Evolutionary conservation across 257 asterid species (phyloP).

Genomic region (Fraxinus pennsylvanica): DNA sequence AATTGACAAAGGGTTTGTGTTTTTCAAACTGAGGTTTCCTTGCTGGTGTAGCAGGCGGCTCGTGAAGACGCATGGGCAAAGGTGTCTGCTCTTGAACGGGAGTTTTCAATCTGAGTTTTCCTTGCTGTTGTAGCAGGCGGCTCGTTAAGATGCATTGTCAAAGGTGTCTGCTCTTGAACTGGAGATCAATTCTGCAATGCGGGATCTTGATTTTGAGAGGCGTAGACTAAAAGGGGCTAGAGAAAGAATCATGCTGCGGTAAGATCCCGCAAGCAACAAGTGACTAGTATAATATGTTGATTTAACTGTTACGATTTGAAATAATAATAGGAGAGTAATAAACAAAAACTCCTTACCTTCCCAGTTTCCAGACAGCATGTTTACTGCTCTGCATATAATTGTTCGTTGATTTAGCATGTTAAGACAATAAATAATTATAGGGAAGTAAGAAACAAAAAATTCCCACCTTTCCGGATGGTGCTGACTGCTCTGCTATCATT

Average conservation of each 20-base stretch:
- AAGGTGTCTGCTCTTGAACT: constrained; percentile 98
- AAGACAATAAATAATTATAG: too few species aligned
- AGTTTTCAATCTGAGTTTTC: constrained; percentile 48
- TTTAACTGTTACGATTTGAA: constrained; percentile 7
- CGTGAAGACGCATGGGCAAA: constrained; percentile 98
- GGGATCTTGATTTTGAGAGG: constrained; percentile 92
- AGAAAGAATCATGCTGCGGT: constrained; percentile 99
- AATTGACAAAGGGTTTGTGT: constrained; percentile 8
- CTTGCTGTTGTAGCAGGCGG: constrained; percentile 94
- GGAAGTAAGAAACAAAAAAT: too few species aligned
- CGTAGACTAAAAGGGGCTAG: constrained; percentile 89
- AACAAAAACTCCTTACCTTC: neutral
- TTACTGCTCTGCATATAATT: neutral
- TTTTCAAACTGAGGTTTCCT: constrained; percentile 42
- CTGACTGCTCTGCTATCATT: neutral
- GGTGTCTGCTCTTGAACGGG: constrained; percentile 97
- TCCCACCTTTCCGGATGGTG: too few species aligned
- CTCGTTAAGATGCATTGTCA: constrained; percentile 97
- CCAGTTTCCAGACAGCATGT: neutral
- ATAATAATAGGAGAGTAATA: neutral
- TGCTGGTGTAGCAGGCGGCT: constrained; percentile 96
- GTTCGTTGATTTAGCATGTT: too few species aligned
- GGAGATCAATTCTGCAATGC: constrained; percentile 62
- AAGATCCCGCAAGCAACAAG: constrained; percentile 24
- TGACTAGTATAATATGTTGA: constrained; percentile 1